A percentile compares a stretch with the other conserved stretches of the same genome.
Conservation (phyloP, 768 basidiomycete species). For the Imleria badia region DNA sequence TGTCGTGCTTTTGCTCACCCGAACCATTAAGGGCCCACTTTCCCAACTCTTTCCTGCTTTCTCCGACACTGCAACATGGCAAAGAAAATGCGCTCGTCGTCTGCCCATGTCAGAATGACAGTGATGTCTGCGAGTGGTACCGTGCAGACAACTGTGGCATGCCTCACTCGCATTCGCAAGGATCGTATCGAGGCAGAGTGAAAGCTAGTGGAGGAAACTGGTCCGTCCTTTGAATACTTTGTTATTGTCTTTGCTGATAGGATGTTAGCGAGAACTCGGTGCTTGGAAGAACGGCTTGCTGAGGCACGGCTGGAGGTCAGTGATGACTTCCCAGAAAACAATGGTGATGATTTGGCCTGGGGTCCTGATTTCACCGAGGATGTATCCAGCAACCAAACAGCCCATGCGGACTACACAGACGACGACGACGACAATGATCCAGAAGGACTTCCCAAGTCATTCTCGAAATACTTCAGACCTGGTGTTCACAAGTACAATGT, state of each 20-base stretch:
- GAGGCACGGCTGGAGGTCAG: not conserved
- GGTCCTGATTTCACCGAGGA: not conserved
- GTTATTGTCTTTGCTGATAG: not conserved
- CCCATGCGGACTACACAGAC: too few relatives aligned
- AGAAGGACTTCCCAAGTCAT: not conserved
- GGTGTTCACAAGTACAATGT: too few relatives aligned
- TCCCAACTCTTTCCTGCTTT: too few relatives aligned
- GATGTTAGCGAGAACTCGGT: not conserved
- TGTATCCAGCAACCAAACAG: not conserved
- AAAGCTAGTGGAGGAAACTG: not conserved
- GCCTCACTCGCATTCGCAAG: not conserved
- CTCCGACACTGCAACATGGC: too few relatives aligned
- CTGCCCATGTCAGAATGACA: not conserved
- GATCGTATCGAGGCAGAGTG: not conserved
- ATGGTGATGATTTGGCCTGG: not conserved
- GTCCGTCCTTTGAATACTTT: not conserved
- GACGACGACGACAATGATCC: not conserved
- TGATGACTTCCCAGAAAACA: not conserved
- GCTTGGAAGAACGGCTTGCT: not conserved
- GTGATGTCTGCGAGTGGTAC: not conserved
- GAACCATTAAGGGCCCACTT: too few relatives aligned
- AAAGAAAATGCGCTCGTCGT: not conserved
- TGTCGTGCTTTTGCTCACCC: too few relatives aligned
- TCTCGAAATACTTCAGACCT: not conserved
- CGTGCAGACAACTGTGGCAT: not conserved